Base-by-base conservation (phyloP, 2,329 filamentous ascomycete genomes). In the Penicillium griseofulvum region DNA sequence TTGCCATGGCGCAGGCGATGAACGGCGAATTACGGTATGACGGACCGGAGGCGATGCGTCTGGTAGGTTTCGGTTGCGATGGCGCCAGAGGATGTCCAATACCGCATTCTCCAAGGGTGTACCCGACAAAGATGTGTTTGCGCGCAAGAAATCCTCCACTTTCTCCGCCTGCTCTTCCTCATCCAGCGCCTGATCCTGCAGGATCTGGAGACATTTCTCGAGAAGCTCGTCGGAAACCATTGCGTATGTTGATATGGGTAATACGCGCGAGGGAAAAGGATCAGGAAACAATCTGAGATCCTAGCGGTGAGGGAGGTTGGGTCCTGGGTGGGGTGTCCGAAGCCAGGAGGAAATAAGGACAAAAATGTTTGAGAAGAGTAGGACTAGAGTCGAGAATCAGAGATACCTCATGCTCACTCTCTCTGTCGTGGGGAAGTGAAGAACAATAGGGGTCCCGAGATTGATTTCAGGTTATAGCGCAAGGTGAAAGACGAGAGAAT, bases 111-210 rank as follows among this genome's bases (percentile, higher is more conserved):
- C 94, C 52, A 97, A 83, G 22, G 87, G 83, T 62, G 86, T 79
- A 56, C 91, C 93, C 17, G 83, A 83, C 63, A 97, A 79, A 29
- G 80, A 83, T 8, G 91, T 91, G 76, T 92, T 86, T 65, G 86
- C 87, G 74, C 86, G 87, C 67, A 97, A 81, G 50, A 97, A 81
- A 63, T 91, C 89, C 77, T 97, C 92, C 50, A 97, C 81, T 76
- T 85, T 89, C 75, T 97, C 93, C 46, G 90, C 93, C 80, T 94
- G 96, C 70, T 97, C 93, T 76, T 99, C 94, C 61, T 97, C 94
- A 67, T 96, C 90, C 58, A 96, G 81, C 52, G 82, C 81, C 55
- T 85, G 78, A 76, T 97, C 88, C 78, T 94, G 87, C 61, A 99
- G 83, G 70, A 97, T 84, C 49, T 91, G 90, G 71, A 95, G 85